Evolutionary conservation across 495 filamentous ascomycete genomes (phyloP).

Genomic region (Hyaloscypha finlandica): DNA sequence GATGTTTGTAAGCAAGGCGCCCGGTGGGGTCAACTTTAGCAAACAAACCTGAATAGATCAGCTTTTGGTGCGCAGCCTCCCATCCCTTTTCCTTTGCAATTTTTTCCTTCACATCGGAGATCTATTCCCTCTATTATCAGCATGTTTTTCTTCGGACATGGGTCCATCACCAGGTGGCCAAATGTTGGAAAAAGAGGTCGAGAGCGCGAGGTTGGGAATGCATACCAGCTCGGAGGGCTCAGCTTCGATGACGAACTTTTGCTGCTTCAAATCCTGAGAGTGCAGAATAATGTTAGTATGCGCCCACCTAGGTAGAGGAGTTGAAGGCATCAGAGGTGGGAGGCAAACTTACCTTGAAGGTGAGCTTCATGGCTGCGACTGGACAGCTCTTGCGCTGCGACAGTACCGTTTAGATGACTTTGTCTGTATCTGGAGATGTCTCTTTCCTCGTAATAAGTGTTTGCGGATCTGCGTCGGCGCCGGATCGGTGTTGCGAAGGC

Average conservation of each 20-base stretch:
- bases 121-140: conserved; percentile 48
- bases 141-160: background rate
- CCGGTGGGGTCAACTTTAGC: conserved; percentile 9
- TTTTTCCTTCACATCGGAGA: conserved; percentile 86
- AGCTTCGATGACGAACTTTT: conserved; percentile 93
- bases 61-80: conserved; percentile 83
- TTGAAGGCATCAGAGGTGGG: background rate
- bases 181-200: conserved; percentile 17
- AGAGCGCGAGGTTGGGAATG: conserved; percentile 10
- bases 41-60: conserved; percentile 92
- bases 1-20: conserved; percentile 21
- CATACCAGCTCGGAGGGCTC: conserved; percentile 91
- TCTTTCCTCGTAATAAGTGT: background rate
- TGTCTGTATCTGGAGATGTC: background rate
- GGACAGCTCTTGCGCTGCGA: conserved; percentile 15
- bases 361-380: conserved; percentile 67
- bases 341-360: conserved; percentile 67
- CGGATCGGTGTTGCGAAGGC: background rate
- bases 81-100: conserved; percentile 87
- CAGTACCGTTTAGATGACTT: background rate
- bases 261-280: conserved; percentile 88
- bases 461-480: background rate
- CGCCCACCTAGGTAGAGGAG: conserved; percentile 17
- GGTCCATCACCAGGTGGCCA: conserved; percentile 24
- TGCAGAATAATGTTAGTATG: conserved; percentile 35